Evolutionary conservation across 2,329 filamentous ascomycete genomes (phyloP).

Genomic region (Trichoderma sp.): DNA sequence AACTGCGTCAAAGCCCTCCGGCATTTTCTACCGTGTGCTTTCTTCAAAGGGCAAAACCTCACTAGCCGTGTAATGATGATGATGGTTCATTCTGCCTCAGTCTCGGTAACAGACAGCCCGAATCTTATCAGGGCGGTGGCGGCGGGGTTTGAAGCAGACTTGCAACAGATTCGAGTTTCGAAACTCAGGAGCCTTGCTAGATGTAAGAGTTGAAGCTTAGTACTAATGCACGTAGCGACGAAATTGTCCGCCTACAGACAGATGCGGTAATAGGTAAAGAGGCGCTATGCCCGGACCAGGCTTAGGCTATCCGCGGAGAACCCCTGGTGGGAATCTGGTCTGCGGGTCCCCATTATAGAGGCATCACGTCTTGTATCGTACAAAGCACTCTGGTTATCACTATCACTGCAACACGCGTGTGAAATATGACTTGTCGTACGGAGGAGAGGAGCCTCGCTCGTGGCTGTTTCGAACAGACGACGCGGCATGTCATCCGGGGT

Average conservation of each 20-base stretch:
- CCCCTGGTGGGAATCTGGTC: conserved; percentile 8
- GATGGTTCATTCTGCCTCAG: neutral
- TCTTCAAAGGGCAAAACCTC: neutral
- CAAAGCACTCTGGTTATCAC: neutral
- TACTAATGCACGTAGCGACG: neutral
- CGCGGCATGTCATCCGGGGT: neutral
- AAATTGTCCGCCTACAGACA: neutral
- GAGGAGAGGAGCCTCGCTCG: neutral
- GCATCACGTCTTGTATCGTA: neutral
- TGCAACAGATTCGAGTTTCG: conserved; percentile 52
- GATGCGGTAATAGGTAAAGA: neutral
- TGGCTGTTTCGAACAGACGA: neutral
- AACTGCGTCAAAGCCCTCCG: neutral
- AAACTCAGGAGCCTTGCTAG: conserved; percentile 28
- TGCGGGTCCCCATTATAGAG: neutral
- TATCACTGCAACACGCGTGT: neutral
- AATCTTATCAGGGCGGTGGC: conserved; percentile 14
- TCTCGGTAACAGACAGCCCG: neutral
- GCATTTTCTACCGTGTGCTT: neutral
- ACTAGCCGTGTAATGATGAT: neutral
- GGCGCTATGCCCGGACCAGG: neutral
- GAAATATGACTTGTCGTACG: neutral
- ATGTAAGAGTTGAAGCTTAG: conserved; percentile 21
- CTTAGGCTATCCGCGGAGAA: neutral
- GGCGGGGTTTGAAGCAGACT: conserved; percentile 46